Evolutionary conservation across 805 yeast species (phyloP).

Genomic region (Teunomyces pallodes): DNA sequence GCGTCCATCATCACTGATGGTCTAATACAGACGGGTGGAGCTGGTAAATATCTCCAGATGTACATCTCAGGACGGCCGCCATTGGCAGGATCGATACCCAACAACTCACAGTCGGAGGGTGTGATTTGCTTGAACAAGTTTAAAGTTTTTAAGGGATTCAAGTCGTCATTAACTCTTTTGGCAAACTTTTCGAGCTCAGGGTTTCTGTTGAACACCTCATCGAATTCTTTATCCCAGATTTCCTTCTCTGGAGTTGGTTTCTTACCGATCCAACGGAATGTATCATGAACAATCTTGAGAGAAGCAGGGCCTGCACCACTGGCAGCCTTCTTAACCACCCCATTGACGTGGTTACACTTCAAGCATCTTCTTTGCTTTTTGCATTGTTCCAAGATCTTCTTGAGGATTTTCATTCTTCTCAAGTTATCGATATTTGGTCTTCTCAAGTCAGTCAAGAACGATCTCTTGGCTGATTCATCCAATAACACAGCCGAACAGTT

Average conservation of each 20-base stretch:
- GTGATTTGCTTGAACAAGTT: constrained; percentile 81
- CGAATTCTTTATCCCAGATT: constrained; percentile 85
- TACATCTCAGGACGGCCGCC: constrained; percentile 96
- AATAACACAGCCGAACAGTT: constrained; percentile 77
- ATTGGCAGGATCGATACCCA: constrained; percentile 84
- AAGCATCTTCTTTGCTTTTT: constrained; percentile 92
- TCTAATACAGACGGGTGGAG: constrained; percentile 98
- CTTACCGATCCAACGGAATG: constrained; percentile 94
- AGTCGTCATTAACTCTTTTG: constrained; percentile 86
- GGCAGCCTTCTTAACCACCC: constrained; percentile 96
- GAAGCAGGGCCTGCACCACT: constrained; percentile 92
- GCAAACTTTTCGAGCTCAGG: constrained; percentile 89
- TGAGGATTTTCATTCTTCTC: constrained; percentile 85
- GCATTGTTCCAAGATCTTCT: constrained; percentile 84
- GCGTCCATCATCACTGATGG: constrained; percentile 94
- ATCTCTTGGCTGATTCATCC: constrained; percentile 67
- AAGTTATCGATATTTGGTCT: constrained; percentile 87
- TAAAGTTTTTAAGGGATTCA: constrained; percentile 87
- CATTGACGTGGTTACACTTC: constrained; percentile 83
- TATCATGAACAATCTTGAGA: constrained; percentile 90
- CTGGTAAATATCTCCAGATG: constrained; percentile 95
- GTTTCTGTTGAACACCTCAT: constrained; percentile 64
- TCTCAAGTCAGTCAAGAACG: constrained; percentile 73
- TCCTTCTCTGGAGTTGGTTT: constrained; percentile 80
- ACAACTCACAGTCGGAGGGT: constrained; percentile 86